phyloP scores from a whole-genome alignment of 2,329 filamentous ascomycete genomes.

The Diaporthe ilicicola region DNA sequence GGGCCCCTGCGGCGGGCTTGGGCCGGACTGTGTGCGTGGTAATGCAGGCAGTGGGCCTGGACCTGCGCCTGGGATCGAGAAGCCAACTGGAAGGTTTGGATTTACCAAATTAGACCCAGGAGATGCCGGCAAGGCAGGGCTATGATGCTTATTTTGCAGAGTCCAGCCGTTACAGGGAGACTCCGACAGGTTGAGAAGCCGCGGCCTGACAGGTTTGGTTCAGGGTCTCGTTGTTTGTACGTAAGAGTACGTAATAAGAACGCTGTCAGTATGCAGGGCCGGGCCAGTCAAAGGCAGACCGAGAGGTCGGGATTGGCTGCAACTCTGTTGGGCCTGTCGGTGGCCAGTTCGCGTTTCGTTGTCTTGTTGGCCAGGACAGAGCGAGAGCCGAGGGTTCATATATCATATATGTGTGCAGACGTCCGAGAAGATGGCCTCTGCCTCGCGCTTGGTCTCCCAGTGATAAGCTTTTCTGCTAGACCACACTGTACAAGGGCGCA shows the following conservation, averaged over 20 bases:
- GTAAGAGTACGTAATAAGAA: slow-evolving; percentile 43
- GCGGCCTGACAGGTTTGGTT: slow-evolving; percentile 11
- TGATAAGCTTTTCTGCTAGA: slow-evolving; percentile 7
- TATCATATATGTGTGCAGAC: not conserved
- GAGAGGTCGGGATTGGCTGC: slow-evolving; percentile 27
- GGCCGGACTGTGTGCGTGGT: slow-evolving; percentile 18
- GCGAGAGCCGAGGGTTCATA: slow-evolving; percentile 28
- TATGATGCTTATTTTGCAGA: slow-evolving; percentile 23
- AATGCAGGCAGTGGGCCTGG: slow-evolving; percentile 20
- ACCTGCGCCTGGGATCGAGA: slow-evolving; percentile 1
- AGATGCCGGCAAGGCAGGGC: slow-evolving; percentile 8
- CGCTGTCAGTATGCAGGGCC: slow-evolving; percentile 22
- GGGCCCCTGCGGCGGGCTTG: slow-evolving; percentile 14
- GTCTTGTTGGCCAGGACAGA: not conserved
- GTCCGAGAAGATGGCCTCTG: not conserved
- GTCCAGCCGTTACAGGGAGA: slow-evolving; percentile 1
- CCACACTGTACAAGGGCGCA: slow-evolving; percentile 11
- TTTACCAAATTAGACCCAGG: slow-evolving; percentile 25
- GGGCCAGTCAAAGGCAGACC: slow-evolving; percentile 16
- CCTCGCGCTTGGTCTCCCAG: slow-evolving; percentile 19
- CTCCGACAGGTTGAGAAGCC: not conserved
- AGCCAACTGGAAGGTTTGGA: slow-evolving; percentile 28
- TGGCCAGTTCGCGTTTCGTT: slow-evolving; percentile 15
- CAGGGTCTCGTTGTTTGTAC: slow-evolving; percentile 39
- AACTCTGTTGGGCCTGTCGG: slow-evolving; percentile 17